Conservation (phyloP, 306 rosid species). For the Prunus mume region DNA sequence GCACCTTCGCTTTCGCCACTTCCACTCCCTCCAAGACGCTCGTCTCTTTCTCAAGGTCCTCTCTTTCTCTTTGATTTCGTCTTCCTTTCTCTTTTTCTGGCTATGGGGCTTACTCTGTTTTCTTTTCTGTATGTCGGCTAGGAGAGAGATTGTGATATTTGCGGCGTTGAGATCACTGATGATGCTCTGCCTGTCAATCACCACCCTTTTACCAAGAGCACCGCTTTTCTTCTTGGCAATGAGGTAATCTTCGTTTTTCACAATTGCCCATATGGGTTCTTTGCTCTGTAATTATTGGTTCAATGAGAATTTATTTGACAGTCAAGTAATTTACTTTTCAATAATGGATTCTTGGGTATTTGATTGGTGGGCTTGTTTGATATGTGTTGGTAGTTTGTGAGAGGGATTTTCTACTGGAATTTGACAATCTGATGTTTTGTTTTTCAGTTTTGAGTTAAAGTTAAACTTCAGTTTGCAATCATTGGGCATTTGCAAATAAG, state of each 20-base stretch:
- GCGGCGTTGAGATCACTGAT: conserved; percentile 88
- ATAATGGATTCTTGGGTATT: background rate
- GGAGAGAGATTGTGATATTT: conserved; percentile 78
- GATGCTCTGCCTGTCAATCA: conserved; percentile 68
- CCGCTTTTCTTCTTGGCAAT: conserved; percentile 89
- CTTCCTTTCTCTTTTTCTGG: conserved; percentile 1
- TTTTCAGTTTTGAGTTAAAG: background rate
- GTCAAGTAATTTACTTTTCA: background rate
- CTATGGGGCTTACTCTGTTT: background rate
- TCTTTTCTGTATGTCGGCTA: conserved; percentile 4
- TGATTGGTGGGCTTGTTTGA: background rate
- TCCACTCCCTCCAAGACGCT: conserved; percentile 78
- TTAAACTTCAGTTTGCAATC: background rate
- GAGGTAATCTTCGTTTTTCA: conserved; percentile 42
- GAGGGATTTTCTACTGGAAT: background rate
- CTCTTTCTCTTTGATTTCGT: background rate
- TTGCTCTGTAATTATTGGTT: background rate
- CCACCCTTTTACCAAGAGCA: conserved; percentile 80
- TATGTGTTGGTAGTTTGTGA: background rate
- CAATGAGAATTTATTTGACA: background rate
- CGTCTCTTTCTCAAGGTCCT: conserved; percentile 60
- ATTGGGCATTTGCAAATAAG: background rate
- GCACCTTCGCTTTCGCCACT: conserved; percentile 83
- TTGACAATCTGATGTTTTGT: background rate
- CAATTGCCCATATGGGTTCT: background rate